A percentile compares a stretch with the other conserved stretches of the same genome.
phyloP scores from a whole-genome alignment of 495 filamentous ascomycete genomes.

The Darksidea phi region DNA sequence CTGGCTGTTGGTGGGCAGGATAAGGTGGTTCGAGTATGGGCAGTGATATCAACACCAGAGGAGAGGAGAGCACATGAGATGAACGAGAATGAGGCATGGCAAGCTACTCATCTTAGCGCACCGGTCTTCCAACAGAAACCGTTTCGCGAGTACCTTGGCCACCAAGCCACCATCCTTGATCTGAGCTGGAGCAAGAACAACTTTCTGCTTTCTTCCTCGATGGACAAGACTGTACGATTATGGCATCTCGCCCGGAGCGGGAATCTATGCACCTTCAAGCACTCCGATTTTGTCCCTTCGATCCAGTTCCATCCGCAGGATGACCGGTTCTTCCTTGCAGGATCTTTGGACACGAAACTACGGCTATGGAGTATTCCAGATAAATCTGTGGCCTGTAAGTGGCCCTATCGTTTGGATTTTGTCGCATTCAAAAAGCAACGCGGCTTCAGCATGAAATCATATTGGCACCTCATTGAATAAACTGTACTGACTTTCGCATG shows the following conservation, averaged over 20 bases:
- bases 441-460: too few species aligned
- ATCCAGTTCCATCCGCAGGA: slow-evolving; percentile 93
- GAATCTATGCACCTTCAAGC: slow-evolving; percentile 92
- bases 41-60: slow-evolving; percentile 76
- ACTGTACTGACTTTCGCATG: too few species aligned
- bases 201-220: slow-evolving; percentile 92
- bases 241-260: slow-evolving; percentile 88
- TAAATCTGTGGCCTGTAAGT: slow-evolving; percentile 76
- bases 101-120: slow-evolving; percentile 64
- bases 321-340: slow-evolving; percentile 95
- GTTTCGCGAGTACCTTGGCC: slow-evolving; percentile 75
- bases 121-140: slow-evolving; percentile 86
- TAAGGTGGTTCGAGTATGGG: slow-evolving; percentile 83
- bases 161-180: slow-evolving; percentile 84
- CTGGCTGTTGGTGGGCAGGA: slow-evolving; percentile 89
- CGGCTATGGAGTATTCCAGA: slow-evolving; percentile 97
- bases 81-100: slow-evolving; percentile 62
- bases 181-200: slow-evolving; percentile 99
- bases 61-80: slow-evolving; percentile 70
- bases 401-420: too few species aligned
- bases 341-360: slow-evolving; percentile 87
- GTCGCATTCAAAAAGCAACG: too few species aligned
- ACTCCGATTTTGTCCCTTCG: slow-evolving; percentile 93
- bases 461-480: too few species aligned
- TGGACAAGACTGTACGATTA: slow-evolving; percentile 95